These are phyloP conservation scores for Hypoxylon sp. DNA, from an alignment of 2,329 filamentous ascomycete genomes.

Conservation along the genomic window DNA sequence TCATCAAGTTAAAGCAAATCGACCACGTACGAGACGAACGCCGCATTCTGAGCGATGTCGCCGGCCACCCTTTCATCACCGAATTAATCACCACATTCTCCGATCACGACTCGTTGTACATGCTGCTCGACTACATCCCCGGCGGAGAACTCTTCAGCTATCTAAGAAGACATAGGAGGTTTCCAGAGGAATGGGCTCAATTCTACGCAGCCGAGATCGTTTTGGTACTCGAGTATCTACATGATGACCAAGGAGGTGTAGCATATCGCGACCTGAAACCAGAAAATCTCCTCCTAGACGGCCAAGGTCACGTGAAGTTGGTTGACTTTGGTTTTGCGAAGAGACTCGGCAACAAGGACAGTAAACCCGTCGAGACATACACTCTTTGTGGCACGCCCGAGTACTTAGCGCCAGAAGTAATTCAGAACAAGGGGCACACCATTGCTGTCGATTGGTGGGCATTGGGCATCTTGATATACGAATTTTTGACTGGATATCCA, in stretches of 20 bases:
- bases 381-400: conserved; percentile 87
- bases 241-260: conserved; percentile 81
- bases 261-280: conserved; percentile 87
- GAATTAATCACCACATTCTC: conserved; percentile 83
- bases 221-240: conserved; percentile 82
- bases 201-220: conserved; percentile 90
- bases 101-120: conserved; percentile 82
- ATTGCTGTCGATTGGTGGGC: conserved; percentile 91
- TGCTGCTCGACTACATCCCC: conserved; percentile 86
- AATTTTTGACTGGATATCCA: conserved; percentile 86
- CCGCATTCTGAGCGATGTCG: conserved; percentile 79
- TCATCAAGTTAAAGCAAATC: conserved; percentile 86
- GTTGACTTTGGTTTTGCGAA: conserved; percentile 91
- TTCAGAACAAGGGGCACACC: conserved; percentile 82
- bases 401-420: conserved; percentile 86
- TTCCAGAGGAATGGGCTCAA: conserved; percentile 81
- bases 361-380: conserved; percentile 75
- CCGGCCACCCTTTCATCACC: conserved; percentile 87
- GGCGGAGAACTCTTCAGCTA: conserved; percentile 90
- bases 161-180: conserved; percentile 79
- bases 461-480: conserved; percentile 84
- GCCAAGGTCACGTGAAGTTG: conserved; percentile 82
- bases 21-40: conserved; percentile 89
- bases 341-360: conserved; percentile 71
- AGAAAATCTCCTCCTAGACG: conserved; percentile 84